Conservation (phyloP, 2,329 filamentous ascomycete species). For the Pyrenochaeta sp. region DNA sequence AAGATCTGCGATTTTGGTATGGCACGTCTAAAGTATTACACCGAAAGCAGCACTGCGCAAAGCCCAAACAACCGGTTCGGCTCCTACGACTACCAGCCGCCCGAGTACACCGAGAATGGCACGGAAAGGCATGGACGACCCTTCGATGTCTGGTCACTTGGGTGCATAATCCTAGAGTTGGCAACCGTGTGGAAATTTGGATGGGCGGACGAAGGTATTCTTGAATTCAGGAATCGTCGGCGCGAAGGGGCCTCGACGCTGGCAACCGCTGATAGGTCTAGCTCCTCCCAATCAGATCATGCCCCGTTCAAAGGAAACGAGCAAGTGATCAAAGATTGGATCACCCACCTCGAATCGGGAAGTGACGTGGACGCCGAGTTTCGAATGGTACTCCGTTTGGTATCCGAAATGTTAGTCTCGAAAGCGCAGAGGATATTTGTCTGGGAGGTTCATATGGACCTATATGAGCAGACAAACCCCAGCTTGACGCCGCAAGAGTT, state of each 20-base stretch:
- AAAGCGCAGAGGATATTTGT: neutral
- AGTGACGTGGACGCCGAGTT: neutral
- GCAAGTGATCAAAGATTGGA: neutral
- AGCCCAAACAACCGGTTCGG: neutral
- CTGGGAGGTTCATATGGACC: constrained; percentile 8
- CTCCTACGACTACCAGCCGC: constrained; percentile 3
- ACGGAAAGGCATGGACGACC: constrained; percentile 1
- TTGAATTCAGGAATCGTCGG: neutral
- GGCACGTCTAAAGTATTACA: constrained; percentile 1
- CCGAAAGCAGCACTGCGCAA: neutral
- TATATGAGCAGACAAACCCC: neutral
- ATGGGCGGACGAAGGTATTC: constrained; percentile 1
- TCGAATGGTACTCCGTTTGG: neutral
- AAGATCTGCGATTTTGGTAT: constrained; percentile 32
- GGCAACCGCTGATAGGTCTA: neutral
- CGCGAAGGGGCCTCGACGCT: neutral
- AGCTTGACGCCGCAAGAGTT: neutral
- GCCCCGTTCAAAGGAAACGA: neutral
- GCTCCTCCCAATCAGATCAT: too few species aligned
- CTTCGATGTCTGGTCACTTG: constrained; percentile 11
- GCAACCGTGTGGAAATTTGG: constrained; percentile 8
- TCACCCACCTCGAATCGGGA: neutral
- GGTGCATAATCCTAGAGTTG: constrained; percentile 13
- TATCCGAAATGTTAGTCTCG: neutral
- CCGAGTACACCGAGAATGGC: neutral